These are phyloP conservation scores for Fusarium tupiense DNA, from an alignment of 2,329 filamentous ascomycete genomes.

Conservation along the genomic window DNA sequence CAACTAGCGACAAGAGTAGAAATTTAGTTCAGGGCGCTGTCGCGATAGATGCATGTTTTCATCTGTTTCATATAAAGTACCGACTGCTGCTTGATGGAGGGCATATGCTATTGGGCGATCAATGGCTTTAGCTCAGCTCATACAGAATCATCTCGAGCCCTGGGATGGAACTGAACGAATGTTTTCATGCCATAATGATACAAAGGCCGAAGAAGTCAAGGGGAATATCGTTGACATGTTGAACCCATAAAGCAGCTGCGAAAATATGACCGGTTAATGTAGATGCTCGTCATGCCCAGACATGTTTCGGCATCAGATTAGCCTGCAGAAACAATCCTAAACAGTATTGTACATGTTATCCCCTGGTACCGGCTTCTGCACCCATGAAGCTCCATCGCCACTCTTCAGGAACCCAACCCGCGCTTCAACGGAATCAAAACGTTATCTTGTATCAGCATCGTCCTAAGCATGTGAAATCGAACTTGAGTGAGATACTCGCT, in stretches of 20 bases:
- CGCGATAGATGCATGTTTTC: no score
- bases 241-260: no score
- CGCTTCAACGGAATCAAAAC: accelerated
- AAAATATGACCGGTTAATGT: no score
- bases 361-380: not conserved
- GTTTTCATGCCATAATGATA: accelerated
- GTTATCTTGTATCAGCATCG: no score
- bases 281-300: not conserved
- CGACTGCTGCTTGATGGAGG: no score
- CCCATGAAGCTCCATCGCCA: not conserved
- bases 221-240: no score
- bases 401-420: not conserved
- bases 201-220: no score
- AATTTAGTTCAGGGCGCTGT: no score
- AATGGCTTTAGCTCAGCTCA: no score
- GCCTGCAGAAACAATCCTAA: not conserved
- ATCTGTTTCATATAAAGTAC: accelerated
- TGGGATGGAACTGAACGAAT: no score
- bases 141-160: no score
- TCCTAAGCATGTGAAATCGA: accelerated
- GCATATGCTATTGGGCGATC: accelerated
- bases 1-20: no score
- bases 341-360: not conserved
- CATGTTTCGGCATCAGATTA: not conserved
- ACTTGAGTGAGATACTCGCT: accelerated